Conservation (phyloP, 495 filamentous ascomycete genomes). For the Talaromyces proteolyticus region DNA sequence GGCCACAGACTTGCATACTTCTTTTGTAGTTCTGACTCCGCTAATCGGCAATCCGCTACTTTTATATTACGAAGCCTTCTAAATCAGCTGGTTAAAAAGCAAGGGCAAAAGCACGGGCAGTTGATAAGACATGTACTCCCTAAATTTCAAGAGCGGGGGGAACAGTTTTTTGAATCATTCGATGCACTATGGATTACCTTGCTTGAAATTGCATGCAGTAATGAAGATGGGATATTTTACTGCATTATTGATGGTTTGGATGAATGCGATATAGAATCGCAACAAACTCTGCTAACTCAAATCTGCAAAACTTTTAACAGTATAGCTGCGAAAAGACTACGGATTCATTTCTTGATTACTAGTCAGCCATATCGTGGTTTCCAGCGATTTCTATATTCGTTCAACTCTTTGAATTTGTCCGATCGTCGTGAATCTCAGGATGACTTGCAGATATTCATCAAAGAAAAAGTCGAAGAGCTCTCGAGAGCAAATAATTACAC, state of each 20-base stretch:
- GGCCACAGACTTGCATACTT: conserved; percentile 18
- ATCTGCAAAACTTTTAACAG: conserved; percentile 11
- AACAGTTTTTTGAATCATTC: conserved; percentile 19
- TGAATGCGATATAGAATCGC: conserved; percentile 19
- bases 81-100: conserved; percentile 17
- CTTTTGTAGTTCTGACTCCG: conserved; percentile 20
- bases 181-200: conserved; percentile 19
- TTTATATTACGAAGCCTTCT: conserved; percentile 18
- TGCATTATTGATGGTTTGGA: conserved; percentile 23
- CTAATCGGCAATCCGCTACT: conserved; percentile 8
- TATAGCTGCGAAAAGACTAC: too few relatives aligned
- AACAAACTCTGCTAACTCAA: conserved; percentile 12
- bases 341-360: conserved; percentile 20
- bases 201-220: conserved; percentile 7
- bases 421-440: conserved; percentile 7
- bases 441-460: conserved; percentile 16
- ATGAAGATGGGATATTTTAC: conserved; percentile 9
- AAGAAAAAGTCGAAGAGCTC: conserved; percentile 14
- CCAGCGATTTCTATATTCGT: conserved; percentile 7
- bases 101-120: too few relatives aligned
- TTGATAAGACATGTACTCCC: conserved; percentile 14
- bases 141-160: conserved; percentile 13
- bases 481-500: conserved; percentile 13
- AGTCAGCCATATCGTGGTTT: conserved; percentile 19
- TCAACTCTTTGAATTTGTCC: conserved; percentile 10